These are phyloP conservation scores for Reutealis trisperma DNA, from an alignment of 345 rosid species.

Conservation along the genomic window DNA sequence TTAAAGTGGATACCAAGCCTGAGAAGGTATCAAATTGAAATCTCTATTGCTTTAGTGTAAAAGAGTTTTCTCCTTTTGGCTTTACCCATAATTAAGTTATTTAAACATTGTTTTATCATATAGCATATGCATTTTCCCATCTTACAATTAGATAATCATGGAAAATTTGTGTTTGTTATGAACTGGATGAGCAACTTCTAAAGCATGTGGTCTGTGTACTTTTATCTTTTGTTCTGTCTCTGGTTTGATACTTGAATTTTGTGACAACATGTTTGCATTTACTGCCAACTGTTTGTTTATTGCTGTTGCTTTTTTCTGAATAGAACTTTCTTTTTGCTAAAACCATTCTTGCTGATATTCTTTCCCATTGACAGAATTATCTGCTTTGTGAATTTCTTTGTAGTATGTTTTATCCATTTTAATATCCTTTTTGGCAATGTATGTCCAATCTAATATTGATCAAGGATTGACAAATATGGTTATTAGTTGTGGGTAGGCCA, in stretches of 20 bases:
- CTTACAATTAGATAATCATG: not conserved
- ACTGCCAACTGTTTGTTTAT: not conserved
- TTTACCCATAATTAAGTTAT: not conserved
- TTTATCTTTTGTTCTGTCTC: not conserved
- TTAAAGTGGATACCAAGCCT: constrained; percentile 32
- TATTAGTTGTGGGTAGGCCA: constrained; percentile 32
- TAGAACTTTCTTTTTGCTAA: not conserved
- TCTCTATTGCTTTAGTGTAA: not conserved
- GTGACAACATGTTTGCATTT: not conserved
- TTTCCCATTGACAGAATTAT: not conserved
- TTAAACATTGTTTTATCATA: not conserved
- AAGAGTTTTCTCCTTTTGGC: not conserved
- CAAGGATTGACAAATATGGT: constrained; percentile 4
- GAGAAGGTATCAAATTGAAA: constrained; percentile 26
- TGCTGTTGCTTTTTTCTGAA: not conserved
- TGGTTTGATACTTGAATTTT: constrained; percentile 1
- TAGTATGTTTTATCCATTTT: not conserved
- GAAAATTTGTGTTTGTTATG: not conserved
- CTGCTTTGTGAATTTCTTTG: not conserved
- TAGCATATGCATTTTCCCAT: not conserved
- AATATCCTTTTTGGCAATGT: not conserved
- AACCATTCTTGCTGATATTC: not conserved
- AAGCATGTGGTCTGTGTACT: not conserved
- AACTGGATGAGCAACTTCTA: not conserved
- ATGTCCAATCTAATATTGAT: not conserved